Evolutionary conservation across 257 asterid species (phyloP), one percentile per base, ranked within the genome.

Genomic region (Ocimum tenuiflorum): DNA sequence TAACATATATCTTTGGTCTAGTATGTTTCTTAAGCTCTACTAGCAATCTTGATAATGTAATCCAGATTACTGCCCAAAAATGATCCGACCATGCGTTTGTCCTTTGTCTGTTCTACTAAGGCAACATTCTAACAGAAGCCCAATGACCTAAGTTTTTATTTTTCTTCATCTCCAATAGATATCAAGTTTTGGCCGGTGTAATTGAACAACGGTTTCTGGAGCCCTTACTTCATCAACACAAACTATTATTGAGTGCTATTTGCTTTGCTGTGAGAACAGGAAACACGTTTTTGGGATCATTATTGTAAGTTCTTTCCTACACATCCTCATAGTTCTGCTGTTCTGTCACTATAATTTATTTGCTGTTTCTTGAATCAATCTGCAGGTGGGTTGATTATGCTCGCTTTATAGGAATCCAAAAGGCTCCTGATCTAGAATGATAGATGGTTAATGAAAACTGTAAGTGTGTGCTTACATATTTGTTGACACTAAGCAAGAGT

Each of bases 251-350:
- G 73, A 85, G 89, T 69, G 94, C 95, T 22, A 17, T 77, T 17
- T 89, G 94, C 89, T 89, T 87, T 73, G 94, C 96, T 35, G 94
- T 89, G 65, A 83, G 96, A 72, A 89, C 96, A 17, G 91, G 94
- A 70, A 87, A 89, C 85, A 89, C 96, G 19, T 85, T 71, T 79
- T 67, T 87, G 83, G 95, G 95, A 55, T 87, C 96, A 62, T 72
- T 87, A 76, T 47, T 87, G 95, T 87, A 80, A 87, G 95, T 66
- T 65, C 67, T 22, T 67, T 7, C 39, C 61, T 15, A 4, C 12
- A n/a, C 19, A 19, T 51, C 12, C 19, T 12, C 23, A 13, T 15
- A 15, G 2, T n/a, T 20, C 55, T 31, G 36, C 43, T 41, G n/a
- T 15, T 18, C 36, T 54, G 42, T 41, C 50, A 23, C 48, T 19